Evolutionary conservation across 2,329 filamentous ascomycete genomes (phyloP).

Genomic region (Sarocladium oryzae): DNA sequence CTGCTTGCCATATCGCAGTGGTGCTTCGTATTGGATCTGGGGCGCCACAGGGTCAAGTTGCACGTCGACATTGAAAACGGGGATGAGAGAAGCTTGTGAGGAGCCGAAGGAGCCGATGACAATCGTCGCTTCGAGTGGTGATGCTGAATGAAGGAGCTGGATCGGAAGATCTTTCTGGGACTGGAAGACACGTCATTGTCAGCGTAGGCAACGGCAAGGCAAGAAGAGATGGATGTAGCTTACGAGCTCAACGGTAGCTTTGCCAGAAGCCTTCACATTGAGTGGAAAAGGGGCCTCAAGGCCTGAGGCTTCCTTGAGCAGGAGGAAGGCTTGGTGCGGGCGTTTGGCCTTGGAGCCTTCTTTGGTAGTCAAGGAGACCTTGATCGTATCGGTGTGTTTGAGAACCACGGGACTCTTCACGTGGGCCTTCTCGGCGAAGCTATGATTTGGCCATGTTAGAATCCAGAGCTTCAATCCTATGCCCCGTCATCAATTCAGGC

Average conservation of each 20-base stretch:
- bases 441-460: conserved; percentile 23
- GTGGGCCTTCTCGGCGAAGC: conserved; percentile 52
- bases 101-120: conserved; percentile 83
- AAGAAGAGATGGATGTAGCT: conserved; percentile 24
- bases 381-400: conserved; percentile 65
- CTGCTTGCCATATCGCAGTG: conserved; percentile 77
- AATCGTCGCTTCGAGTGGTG: conserved; percentile 71
- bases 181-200: conserved; percentile 37
- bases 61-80: conserved; percentile 68
- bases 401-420: conserved; percentile 60
- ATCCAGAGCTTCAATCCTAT: not conserved
- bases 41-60: conserved; percentile 56
- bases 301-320: conserved; percentile 70
- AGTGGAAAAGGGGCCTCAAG: conserved; percentile 85
- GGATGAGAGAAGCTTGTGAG: conserved; percentile 57
- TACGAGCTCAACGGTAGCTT: conserved; percentile 80
- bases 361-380: conserved; percentile 73
- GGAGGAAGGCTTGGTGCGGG: conserved; percentile 89
- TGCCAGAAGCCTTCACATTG: conserved; percentile 78
- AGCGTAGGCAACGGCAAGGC: not conserved
- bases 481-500: no score
- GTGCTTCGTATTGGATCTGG: conserved; percentile 54
- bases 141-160: conserved; percentile 64
- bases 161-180: conserved; percentile 81
- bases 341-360: conserved; percentile 73